A percentile compares a stretch with the other conserved stretches of the same genome.
phyloP scores from a whole-genome alignment of 768 basidiomycete species.

The Calvatia gigantea region DNA sequence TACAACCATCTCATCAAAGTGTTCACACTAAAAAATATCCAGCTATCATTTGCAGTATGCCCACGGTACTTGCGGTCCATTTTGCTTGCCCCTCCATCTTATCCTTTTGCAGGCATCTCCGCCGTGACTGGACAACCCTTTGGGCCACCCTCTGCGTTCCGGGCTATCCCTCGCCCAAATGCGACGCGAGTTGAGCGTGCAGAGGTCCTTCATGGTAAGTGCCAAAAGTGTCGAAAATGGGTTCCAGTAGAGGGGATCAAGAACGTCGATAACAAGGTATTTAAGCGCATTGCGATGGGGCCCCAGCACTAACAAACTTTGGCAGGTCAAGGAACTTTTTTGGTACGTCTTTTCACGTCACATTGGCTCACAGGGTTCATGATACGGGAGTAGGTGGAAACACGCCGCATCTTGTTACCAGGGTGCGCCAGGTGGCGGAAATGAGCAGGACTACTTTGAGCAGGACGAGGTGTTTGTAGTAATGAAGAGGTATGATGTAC shows the following conservation, averaged over 20 bases:
- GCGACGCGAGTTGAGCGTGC: slow-evolving; percentile 58
- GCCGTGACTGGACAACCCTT: slow-evolving; percentile 67
- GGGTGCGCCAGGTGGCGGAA: slow-evolving; percentile 50
- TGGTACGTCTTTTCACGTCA: slow-evolving; percentile 48
- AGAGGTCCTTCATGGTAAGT: slow-evolving; percentile 64
- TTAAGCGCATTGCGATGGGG: slow-evolving; percentile 2
- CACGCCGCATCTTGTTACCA: slow-evolving; percentile 79
- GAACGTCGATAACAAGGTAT: slow-evolving; percentile 67
- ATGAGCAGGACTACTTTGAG: slow-evolving; percentile 49
- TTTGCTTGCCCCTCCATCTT: neutral
- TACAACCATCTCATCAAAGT: neutral
- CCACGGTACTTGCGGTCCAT: slow-evolving; percentile 45
- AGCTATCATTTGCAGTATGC: slow-evolving; percentile 85
- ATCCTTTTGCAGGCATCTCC: slow-evolving; percentile 55
- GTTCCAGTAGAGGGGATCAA: slow-evolving; percentile 70
- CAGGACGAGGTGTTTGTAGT: slow-evolving; percentile 42
- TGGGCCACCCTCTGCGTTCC: slow-evolving; percentile 70
- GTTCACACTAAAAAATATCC: neutral
- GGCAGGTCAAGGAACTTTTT: slow-evolving; percentile 67
- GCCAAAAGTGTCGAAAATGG: slow-evolving; percentile 77
- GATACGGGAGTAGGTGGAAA: slow-evolving; percentile 58
- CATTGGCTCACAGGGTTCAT: neutral
- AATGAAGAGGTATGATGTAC: slow-evolving; percentile 9
- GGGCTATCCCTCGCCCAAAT: slow-evolving; percentile 38
- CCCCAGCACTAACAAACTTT: neutral